Evolutionary conservation across 2,329 filamentous ascomycete genomes (phyloP), one percentile per base, ranked within the genome.

Genomic region (Drechslerella stenobrocha): DNA sequence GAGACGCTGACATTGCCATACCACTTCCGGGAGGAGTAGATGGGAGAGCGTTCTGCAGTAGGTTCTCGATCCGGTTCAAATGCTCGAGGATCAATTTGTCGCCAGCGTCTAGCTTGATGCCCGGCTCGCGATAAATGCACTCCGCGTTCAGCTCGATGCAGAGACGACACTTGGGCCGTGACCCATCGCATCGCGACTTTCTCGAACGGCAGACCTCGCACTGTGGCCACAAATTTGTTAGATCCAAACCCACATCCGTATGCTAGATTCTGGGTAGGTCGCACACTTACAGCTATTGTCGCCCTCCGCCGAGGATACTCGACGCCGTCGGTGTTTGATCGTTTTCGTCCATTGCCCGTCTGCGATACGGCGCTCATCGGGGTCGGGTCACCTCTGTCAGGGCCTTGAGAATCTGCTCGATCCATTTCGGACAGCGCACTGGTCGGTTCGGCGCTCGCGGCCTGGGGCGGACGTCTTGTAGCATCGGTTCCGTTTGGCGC

Each of bases 1-100:
- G 84, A 2, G 84, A 87, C 40, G 86, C 83, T 1, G 82, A 81
- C 51, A 86, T 75, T 51, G 79, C 80, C 67, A 85, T 78, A 32
- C 79, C 79, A 70, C 80, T 83, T 42, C 77, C 78, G 18, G 81
- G 78, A 71, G 90, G 78, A 71, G 80, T 87, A 70, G 67, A 56
- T 13, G 72, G 71, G 11, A 73, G 60, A 15, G 70, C 71, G 26
- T 86, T 84, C 75, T 91, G 87, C n/a, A 93, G 80, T 44, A 93
- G 78, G 51, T 81, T 87, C 76, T 93, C 89, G 73, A 93, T 91
- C 53, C 87, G 84, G 72, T 82, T 84, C 32, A 93, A 80, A 58
- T 87, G 86, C 75, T 92, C 89, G 34, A 93, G 78, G 69, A 93
- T 93, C 59, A 93, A 80, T 77, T 91, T 92, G 79, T 92, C 89